Evolutionary conservation across 225 moss, liverwort and hornwort genomes (phyloP).

Genomic region (Ulota crispa): DNA sequence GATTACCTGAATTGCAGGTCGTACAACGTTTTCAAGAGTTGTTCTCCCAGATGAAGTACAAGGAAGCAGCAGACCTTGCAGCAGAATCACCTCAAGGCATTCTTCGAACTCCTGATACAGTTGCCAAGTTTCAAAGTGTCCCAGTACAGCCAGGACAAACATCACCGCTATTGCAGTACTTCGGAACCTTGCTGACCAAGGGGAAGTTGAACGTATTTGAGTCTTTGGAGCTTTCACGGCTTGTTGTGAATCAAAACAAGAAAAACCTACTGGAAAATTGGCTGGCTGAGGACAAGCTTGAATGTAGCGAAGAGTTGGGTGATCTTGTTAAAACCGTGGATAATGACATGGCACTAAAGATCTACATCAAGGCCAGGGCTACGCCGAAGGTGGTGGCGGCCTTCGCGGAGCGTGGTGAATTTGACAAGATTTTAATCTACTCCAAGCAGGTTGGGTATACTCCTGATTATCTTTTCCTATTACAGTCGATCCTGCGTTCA

Average conservation of each 20-base stretch:
- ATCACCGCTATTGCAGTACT: slow-evolving; percentile 93
- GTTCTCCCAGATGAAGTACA: slow-evolving; percentile 98
- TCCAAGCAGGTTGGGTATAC: slow-evolving; percentile 99
- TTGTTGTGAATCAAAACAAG: slow-evolving; percentile 97
- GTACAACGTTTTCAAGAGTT: slow-evolving; percentile 99
- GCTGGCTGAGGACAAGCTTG: slow-evolving; percentile 99
- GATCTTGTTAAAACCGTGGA: slow-evolving; percentile 99
- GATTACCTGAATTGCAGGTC: slow-evolving; percentile 50
- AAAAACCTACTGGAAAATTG: slow-evolving; percentile 93
- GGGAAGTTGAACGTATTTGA: slow-evolving; percentile 91
- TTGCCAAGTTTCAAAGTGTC: slow-evolving; percentile 98
- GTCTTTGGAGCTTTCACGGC: slow-evolving; percentile 82
- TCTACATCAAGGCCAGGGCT: slow-evolving; percentile 96
- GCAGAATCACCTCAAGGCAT: slow-evolving; percentile 99
- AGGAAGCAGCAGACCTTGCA: slow-evolving; percentile 98
- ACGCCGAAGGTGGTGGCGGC: slow-evolving; percentile 97
- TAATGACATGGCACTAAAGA: slow-evolving; percentile 98
- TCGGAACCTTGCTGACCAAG: slow-evolving; percentile 89
- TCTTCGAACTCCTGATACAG: slow-evolving; percentile 92
- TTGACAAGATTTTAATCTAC: slow-evolving; percentile 98
- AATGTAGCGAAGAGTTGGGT: slow-evolving; percentile 97
- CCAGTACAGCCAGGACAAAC: slow-evolving; percentile 94
- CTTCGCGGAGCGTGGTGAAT: slow-evolving; percentile 94
- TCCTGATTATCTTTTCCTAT: slow-evolving; percentile 90
- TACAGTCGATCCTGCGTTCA: slow-evolving; percentile 88